Conservation (phyloP, 2,329 filamentous ascomycete genomes). For the Colletotrichum sp. region DNA sequence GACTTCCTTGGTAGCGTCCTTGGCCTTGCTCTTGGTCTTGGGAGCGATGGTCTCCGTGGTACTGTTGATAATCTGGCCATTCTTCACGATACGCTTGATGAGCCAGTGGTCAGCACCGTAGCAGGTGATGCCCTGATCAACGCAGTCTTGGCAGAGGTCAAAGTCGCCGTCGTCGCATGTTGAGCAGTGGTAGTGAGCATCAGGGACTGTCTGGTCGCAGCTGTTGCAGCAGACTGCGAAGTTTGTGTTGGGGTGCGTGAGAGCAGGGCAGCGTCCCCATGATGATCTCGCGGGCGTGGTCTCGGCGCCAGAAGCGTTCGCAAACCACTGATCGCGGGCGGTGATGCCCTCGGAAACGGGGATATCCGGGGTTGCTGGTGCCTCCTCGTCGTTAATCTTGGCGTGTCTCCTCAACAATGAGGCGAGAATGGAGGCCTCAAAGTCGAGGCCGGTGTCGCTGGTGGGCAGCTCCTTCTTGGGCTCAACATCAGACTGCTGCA, state of each 20-base stretch:
- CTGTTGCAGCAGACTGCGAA: constrained; percentile 95
- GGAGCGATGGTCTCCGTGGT: constrained; percentile 81
- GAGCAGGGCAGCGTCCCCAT: constrained; percentile 9
- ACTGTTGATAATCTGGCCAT: constrained; percentile 83
- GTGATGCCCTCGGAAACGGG: constrained; percentile 28
- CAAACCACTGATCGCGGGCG: constrained; percentile 36
- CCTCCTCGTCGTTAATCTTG: constrained; percentile 14
- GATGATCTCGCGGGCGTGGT: neutral
- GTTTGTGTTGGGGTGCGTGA: constrained; percentile 35
- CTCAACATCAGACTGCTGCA: constrained; percentile 26
- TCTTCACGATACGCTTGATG: constrained; percentile 84
- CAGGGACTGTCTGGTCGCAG: constrained; percentile 79
- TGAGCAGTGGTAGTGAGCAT: constrained; percentile 92
- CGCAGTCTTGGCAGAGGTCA: constrained; percentile 85
- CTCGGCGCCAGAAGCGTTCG: constrained; percentile 23
- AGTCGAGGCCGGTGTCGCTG: constrained; percentile 19
- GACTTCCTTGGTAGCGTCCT: constrained; percentile 26
- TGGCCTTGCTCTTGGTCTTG: constrained; percentile 52
- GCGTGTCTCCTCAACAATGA: constrained; percentile 21
- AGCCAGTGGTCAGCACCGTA: constrained; percentile 85
- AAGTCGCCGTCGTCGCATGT: constrained; percentile 94
- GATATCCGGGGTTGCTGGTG: constrained; percentile 18
- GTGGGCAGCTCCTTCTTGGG: constrained; percentile 19
- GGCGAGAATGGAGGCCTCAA: constrained; percentile 22
- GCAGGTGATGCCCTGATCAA: constrained; percentile 79